Base-by-base conservation (phyloP, 163 green algal genomes). In the Volvox carteri region DNA sequence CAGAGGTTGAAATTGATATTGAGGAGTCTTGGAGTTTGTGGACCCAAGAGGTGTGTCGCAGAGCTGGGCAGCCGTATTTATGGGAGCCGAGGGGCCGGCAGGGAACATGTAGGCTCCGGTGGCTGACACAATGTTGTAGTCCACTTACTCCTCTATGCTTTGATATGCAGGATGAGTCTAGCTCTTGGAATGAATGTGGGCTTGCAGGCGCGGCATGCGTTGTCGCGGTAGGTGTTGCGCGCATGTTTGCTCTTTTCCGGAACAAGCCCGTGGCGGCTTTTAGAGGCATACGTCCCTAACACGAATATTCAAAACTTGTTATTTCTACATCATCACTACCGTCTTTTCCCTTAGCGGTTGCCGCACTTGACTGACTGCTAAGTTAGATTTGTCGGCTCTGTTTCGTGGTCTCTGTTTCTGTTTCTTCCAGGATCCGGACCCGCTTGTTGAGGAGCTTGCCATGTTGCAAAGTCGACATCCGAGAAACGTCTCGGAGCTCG, bases 121-220 rank as follows among this genome's bases (percentile, higher is more conserved):
- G n/a, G n/a, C n/a, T n/a, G n/a, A n/a, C n/a, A n/a, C n/a, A n/a
- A n/a, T n/a, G n/a, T n/a, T n/a, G n/a, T n/a, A n/a, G n/a, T n/a
- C n/a, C n/a, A n/a, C n/a, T n/a, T n/a, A n/a, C n/a, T n/a, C n/a
- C n/a, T n/a, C n/a, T n/a, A n/a, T n/a, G n/a, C n/a, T n/a, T n/a
- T n/a, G n/a, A n/a, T n/a, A 19, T 81, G 37, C 68, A 88, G 83
- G 83, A 88, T 21, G 83, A 88, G 68, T 74, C 68, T 28, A 74
- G 46, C 8, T 11, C 25, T 33, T 88, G 83, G 83, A 81, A 88
- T 21, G 83, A 88, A n/a, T 88, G 83, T 30, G 50, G 68, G 9
- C 83, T 88, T 35, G 83, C 68, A 2, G 83, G 83, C 21, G 48
- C 83, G 4, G 83, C 83, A 30, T 88, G 83, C 48, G 50, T 74